phyloP scores from a whole-genome alignment of 2,329 filamentous ascomycete genomes.

The Chrysoporthe cubensis region DNA sequence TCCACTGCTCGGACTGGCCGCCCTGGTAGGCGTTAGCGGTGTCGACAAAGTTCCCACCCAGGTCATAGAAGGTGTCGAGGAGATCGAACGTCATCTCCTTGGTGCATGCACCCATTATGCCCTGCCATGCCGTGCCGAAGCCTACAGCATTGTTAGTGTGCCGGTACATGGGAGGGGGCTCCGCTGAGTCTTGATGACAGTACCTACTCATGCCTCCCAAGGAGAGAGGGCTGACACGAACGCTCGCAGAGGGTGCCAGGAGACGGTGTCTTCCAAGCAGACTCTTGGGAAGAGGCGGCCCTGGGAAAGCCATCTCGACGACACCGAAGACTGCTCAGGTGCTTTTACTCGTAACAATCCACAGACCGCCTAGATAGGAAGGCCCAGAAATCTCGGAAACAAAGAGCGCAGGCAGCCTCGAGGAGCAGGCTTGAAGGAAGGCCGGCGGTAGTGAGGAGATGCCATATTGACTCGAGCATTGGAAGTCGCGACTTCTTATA shows the following conservation, averaged over 20 bases:
- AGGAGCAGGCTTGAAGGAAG: background rate
- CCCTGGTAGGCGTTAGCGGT: slow-evolving; percentile 71
- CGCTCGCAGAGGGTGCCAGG: slow-evolving; percentile 65
- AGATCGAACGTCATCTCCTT: slow-evolving; percentile 65
- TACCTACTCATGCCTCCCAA: slow-evolving; percentile 58
- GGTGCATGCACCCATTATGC: slow-evolving; percentile 66
- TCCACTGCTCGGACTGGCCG: slow-evolving; percentile 63
- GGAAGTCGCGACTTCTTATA: background rate
- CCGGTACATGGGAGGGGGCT: background rate
- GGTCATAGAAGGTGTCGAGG: slow-evolving; percentile 67
- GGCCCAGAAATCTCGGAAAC: background rate
- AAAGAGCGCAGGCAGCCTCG: background rate
- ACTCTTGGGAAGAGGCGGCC: slow-evolving; percentile 57
- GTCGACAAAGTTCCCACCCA: slow-evolving; percentile 75
- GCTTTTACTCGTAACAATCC: background rate
- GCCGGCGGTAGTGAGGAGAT: background rate
- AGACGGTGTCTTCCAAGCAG: slow-evolving; percentile 68
- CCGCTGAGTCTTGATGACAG: background rate
- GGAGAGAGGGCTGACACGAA: slow-evolving; percentile 69
- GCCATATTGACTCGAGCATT: background rate
- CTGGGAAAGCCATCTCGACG: slow-evolving; percentile 39
- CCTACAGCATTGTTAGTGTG: background rate
- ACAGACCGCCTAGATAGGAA: too few relatives aligned
- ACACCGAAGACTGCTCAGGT: background rate
- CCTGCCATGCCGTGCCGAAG: slow-evolving; percentile 56